Evolutionary conservation across 2,329 filamentous ascomycete species (phyloP), one percentile per base, ranked within the genome.

Genomic region (Trichoderma endophyticum): DNA sequence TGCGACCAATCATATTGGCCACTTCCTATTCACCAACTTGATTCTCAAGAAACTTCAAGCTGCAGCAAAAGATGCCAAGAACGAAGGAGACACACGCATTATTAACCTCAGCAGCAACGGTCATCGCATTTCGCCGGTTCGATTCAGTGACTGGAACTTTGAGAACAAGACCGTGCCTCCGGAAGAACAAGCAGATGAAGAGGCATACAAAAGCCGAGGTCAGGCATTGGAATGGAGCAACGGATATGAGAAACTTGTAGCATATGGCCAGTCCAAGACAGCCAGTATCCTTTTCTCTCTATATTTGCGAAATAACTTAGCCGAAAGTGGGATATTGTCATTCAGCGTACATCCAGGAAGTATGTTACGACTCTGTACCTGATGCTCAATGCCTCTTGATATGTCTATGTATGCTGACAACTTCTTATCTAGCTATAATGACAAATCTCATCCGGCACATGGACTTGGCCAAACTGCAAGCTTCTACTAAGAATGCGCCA

Each of bases 201-300:
- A 43, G 7, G 39, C 39, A n/a, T 43, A 43, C 39, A 43, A 43
- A 43, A n/a, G 15, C 39, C 39, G 39, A 43, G 39, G 39, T 6
- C 39, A 43, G 39, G n/a, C 15, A 9, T 43, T 43, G 15, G 39
- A 43, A 43, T 43, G 39, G 39, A 43, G 39, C 39, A 43, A 43
- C 15, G 39, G 39, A 43, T 43, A 43, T 43, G 39, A 43, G 39
- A 43, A 43, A 43, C 18, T 43, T 43, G 39, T 57, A 18, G 74
- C 75, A 1, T 77, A 76, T 60, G 75, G 74, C 1, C 74, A 75
- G 65, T 73, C 60, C 24, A 43, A 62, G 34, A 26, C 32, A 26
- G 60, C 60, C 30, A 62, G 39, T 28, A 62, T 71, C 21, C 15
- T 43, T 1, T 43, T 43, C 15, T 43, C 39, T 43, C 39, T 43